Percentiles rank a stretch among this genome's conserved stretches.
Conservation (phyloP, 139 green algal species). For the Coelastrella sp. region DNA sequence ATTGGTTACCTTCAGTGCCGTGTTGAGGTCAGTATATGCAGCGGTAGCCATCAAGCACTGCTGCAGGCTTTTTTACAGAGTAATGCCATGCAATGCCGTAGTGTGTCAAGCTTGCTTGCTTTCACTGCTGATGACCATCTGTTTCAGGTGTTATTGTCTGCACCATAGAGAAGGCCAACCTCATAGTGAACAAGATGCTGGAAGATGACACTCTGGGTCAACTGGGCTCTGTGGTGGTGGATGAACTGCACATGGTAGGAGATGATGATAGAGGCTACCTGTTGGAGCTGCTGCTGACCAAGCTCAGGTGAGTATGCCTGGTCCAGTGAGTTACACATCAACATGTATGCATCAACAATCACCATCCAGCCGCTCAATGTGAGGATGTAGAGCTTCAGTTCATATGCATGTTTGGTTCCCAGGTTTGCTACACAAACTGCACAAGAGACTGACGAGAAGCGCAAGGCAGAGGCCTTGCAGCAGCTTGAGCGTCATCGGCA, state of each 20-base stretch:
- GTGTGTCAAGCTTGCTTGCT: not conserved
- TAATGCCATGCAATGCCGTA: too few relatives aligned
- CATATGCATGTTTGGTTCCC: too few relatives aligned
- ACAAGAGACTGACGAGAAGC: not conserved
- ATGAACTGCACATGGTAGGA: conserved; percentile 81
- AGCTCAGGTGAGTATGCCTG: conserved; percentile 68
- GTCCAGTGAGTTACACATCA: too few relatives aligned
- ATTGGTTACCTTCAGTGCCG: too few relatives aligned
- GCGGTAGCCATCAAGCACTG: too few relatives aligned
- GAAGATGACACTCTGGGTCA: conserved; percentile 77
- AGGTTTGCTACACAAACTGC: conserved; percentile 43
- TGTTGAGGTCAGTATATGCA: too few relatives aligned
- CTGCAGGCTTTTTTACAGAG: too few relatives aligned
- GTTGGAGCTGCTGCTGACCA: conserved; percentile 98
- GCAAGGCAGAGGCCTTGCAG: conserved; percentile 6
- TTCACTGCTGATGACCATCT: not conserved
- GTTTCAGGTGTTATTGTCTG: conserved; percentile 72
- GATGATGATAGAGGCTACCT: conserved; percentile 89
- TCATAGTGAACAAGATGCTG: conserved; percentile 77
- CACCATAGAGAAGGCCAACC: conserved; percentile 94
- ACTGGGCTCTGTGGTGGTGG: conserved; percentile 83
- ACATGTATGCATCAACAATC: too few relatives aligned
- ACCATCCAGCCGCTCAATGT: too few relatives aligned
- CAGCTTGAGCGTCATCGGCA: conserved; percentile 41
- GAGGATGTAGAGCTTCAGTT: too few relatives aligned